A percentile compares a stretch with the other conserved stretches of the same genome.
Conservation (phyloP, 345 rosid species). For the Syzygium jambos region DNA sequence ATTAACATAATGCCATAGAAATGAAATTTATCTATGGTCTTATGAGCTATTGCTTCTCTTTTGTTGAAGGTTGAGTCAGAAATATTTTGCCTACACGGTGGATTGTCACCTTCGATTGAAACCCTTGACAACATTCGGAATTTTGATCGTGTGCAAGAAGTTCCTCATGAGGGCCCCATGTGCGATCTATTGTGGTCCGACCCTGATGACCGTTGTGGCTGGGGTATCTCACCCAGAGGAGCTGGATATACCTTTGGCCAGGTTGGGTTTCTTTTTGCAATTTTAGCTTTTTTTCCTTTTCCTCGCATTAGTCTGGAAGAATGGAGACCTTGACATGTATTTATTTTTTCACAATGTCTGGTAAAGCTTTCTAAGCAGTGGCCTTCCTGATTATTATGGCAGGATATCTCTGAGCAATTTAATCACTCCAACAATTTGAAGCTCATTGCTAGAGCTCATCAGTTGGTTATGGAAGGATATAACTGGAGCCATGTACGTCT, state of each 20-base stretch:
- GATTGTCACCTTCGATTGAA: constrained; percentile 85
- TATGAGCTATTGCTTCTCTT: neutral
- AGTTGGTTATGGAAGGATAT: constrained; percentile 94
- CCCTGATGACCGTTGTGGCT: constrained; percentile 94
- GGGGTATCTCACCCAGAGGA: constrained; percentile 98
- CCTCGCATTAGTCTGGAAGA: neutral
- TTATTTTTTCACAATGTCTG: neutral
- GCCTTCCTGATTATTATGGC: constrained; percentile 2
- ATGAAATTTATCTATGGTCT: neutral
- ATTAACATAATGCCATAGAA: neutral
- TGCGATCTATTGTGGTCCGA: constrained; percentile 99
- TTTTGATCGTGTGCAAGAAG: constrained; percentile 93
- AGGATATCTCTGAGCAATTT: constrained; percentile 97
- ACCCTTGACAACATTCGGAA: constrained; percentile 87
- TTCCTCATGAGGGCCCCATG: constrained; percentile 99
- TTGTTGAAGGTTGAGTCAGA: constrained; percentile 75
- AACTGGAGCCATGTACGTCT: constrained; percentile 92
- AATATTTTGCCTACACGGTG: constrained; percentile 92
- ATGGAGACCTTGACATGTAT: neutral
- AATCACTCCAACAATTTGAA: constrained; percentile 83
- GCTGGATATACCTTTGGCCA: constrained; percentile 98
- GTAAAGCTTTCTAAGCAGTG: neutral
- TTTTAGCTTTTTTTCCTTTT: neutral
- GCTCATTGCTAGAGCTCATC: constrained; percentile 93
- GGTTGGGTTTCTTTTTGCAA: constrained; percentile 16